phyloP scores from a whole-genome alignment of 2,329 filamentous ascomycete species.

The Trichoderma aggressivum region DNA sequence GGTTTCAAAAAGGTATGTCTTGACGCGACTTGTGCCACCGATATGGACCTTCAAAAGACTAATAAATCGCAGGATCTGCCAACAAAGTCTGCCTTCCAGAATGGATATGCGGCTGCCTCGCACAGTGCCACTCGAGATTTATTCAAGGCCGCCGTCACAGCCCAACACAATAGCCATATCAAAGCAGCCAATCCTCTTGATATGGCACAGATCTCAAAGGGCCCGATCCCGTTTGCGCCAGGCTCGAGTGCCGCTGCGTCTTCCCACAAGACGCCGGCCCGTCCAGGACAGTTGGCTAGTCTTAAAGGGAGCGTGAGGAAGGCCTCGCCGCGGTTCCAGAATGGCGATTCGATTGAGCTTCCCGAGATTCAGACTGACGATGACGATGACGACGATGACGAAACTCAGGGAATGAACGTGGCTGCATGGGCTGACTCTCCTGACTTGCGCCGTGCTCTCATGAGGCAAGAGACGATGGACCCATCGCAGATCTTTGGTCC shows the following conservation, averaged over 20 bases:
- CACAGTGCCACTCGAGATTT: slow-evolving; percentile 53
- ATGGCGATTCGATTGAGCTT: slow-evolving; percentile 85
- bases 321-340: slow-evolving; percentile 81
- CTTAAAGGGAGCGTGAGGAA: slow-evolving; percentile 60
- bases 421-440: slow-evolving; percentile 89
- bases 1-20: slow-evolving; percentile 60
- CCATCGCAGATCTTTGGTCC: slow-evolving; percentile 84
- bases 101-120: slow-evolving; percentile 59
- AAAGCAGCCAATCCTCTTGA: slow-evolving; percentile 70
- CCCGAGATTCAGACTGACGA: slow-evolving; percentile 97
- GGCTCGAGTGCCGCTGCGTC: slow-evolving; percentile 54
- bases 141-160: slow-evolving; percentile 64
- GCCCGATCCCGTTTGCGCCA: slow-evolving; percentile 84
- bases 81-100: slow-evolving; percentile 57
- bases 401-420: slow-evolving; percentile 51
- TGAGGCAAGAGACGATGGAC: slow-evolving; percentile 80
- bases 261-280: slow-evolving; percentile 68
- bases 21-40: slow-evolving; percentile 20
- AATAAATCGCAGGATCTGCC: slow-evolving; percentile 52
- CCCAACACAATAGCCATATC: slow-evolving; percentile 62
- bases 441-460: slow-evolving; percentile 70
- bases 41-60: slow-evolving; percentile 26
- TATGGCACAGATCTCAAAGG: slow-evolving; percentile 83
- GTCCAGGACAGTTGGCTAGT: slow-evolving; percentile 42
- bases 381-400: slow-evolving; percentile 78